Evolutionary conservation across 768 basidiomycete species (phyloP).

Genomic region (Clitopilus passeckerianus): DNA sequence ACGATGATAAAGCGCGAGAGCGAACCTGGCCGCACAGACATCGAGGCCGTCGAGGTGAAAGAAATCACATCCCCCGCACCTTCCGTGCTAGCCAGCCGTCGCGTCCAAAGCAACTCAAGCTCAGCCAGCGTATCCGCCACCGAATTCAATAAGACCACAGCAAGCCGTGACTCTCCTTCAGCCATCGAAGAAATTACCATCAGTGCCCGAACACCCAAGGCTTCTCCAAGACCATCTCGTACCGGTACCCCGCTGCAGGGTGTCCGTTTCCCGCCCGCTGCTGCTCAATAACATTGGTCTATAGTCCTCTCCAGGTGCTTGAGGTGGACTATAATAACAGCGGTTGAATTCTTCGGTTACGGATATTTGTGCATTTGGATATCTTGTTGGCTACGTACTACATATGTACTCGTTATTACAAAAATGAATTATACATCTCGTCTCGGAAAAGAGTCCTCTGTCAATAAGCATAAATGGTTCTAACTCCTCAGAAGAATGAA

Average conservation of each 20-base stretch:
- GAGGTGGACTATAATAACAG: background rate
- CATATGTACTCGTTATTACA: background rate
- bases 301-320: background rate
- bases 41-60: background rate
- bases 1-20: background rate
- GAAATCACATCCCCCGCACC: background rate
- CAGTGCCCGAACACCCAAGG: background rate
- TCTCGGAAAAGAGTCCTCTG: background rate
- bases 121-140: background rate
- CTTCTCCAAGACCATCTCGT: background rate
- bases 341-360: background rate
- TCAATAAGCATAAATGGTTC: background rate
- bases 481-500: background rate
- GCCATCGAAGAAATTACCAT: background rate
- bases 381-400: background rate
- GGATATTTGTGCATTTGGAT: background rate
- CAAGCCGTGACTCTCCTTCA: background rate
- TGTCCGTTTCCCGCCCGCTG: background rate
- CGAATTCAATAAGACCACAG: background rate
- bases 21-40: background rate
- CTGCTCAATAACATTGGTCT: background rate
- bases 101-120: background rate
- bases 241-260: background rate
- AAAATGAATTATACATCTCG: background rate
- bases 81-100: background rate